Percentiles rank a stretch among this genome's conserved stretches.
phyloP scores from a whole-genome alignment of 2,329 filamentous ascomycete species.

The Clarireedia hainanense region DNA sequence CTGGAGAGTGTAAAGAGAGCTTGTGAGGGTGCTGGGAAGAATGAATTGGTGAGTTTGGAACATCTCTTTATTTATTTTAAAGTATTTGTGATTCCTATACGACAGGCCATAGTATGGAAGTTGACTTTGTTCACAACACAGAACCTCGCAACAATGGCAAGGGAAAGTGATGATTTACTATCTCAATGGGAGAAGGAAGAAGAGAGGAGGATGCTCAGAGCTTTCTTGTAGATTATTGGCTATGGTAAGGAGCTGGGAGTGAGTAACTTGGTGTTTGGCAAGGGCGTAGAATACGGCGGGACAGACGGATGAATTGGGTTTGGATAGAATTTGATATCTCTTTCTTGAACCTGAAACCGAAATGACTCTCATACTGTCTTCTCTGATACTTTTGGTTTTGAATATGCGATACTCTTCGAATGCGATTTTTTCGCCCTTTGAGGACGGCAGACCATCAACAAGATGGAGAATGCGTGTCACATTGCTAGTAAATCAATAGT shows the following conservation, averaged over 20 bases:
- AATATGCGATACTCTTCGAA: too few species aligned
- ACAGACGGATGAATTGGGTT: neutral
- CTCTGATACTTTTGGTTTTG: too few species aligned
- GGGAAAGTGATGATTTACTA: neutral
- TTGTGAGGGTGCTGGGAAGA: too few species aligned
- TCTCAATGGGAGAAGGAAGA: neutral
- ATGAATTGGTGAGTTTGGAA: too few species aligned
- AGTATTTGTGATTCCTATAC: neutral
- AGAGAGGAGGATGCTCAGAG: neutral
- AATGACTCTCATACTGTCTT: too few species aligned
- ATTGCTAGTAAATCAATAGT: too few species aligned
- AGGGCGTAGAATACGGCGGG: neutral
- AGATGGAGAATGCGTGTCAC: too few species aligned
- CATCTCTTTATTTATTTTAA: neutral
- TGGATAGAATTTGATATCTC: too few species aligned
- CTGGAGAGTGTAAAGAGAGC: neutral
- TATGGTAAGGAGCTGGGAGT: neutral
- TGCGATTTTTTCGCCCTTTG: too few species aligned
- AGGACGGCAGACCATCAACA: too few species aligned
- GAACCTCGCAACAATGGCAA: constrained; percentile 2
- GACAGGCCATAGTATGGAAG: neutral
- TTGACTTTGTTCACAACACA: neutral
- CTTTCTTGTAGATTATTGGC: neutral
- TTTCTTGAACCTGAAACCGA: too few species aligned
- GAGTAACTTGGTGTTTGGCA: neutral